phyloP scores from a whole-genome alignment of 2,329 filamentous ascomycete genomes.

The Exophiala sp. region DNA sequence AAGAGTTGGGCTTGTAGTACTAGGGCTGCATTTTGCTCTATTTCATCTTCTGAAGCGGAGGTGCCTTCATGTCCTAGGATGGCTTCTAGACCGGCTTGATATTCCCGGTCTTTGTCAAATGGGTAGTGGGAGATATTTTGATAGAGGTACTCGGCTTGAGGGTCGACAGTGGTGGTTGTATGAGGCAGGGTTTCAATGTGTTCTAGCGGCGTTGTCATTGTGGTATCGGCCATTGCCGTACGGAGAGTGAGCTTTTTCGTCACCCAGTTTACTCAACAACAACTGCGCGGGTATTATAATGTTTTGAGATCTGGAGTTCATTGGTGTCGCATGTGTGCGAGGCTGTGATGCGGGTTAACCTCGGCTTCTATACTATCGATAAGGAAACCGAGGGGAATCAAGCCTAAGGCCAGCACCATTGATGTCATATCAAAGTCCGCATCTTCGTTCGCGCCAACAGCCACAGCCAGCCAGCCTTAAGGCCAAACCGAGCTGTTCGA shows the following conservation, averaged over 20 bases:
- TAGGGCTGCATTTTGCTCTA: constrained; percentile 39
- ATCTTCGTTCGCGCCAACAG: too few relatives aligned
- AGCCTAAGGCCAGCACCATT: too few relatives aligned
- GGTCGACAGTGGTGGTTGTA: background rate
- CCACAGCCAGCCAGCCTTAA: too few relatives aligned
- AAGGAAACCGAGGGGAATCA: background rate
- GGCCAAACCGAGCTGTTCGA: too few relatives aligned
- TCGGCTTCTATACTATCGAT: background rate
- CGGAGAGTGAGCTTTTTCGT: background rate
- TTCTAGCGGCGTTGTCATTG: background rate
- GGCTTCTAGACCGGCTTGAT: constrained; percentile 45
- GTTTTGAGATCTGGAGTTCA: background rate
- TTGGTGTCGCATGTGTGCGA: background rate
- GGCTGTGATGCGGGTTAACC: background rate
- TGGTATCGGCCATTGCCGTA: background rate
- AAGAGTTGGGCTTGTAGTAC: constrained; percentile 48
- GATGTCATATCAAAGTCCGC: too few relatives aligned
- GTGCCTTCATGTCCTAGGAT: constrained; percentile 43
- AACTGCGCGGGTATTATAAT: background rate
- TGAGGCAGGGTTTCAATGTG: background rate
- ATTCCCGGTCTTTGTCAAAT: constrained; percentile 43
- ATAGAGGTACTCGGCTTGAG: constrained; percentile 27
- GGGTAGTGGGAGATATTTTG: constrained; percentile 37
- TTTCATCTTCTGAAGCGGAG: constrained; percentile 38
- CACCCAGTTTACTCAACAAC: background rate